phyloP scores from a whole-genome alignment of 495 filamentous ascomycete genomes.

The Penicillium taxi region DNA sequence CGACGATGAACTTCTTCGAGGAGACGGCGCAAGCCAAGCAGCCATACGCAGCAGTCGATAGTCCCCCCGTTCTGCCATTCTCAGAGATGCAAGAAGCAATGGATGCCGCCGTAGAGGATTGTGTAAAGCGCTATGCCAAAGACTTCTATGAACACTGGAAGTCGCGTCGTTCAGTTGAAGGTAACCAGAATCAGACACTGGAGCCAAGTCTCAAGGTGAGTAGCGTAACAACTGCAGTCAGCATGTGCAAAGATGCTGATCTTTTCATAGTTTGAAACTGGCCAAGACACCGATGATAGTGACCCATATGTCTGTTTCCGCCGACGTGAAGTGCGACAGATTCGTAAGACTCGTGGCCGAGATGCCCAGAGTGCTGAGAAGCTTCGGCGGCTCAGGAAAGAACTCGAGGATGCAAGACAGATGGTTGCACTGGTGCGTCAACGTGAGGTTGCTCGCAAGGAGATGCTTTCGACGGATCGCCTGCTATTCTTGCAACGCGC shows the following conservation, averaged over 20 bases:
- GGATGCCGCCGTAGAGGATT: constrained; percentile 59
- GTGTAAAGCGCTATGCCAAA: constrained; percentile 65
- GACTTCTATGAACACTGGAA: constrained; percentile 92
- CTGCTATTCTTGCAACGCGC: constrained; percentile 72
- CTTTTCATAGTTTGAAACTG: constrained; percentile 65
- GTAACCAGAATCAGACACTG: constrained; percentile 55
- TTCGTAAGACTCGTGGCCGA: constrained; percentile 85
- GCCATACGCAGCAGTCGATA: constrained; percentile 81
- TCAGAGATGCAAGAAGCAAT: constrained; percentile 73
- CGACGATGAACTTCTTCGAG: constrained; percentile 91
- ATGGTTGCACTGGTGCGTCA: constrained; percentile 67
- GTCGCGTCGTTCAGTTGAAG: constrained; percentile 51
- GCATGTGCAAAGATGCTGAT: constrained; percentile 15
- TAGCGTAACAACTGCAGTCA: background rate
- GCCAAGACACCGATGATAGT: constrained; percentile 85
- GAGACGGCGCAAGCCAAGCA: constrained; percentile 71
- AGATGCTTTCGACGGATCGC: constrained; percentile 64
- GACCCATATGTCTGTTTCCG: constrained; percentile 99
- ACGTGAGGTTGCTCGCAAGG: constrained; percentile 69
- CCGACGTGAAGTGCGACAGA: constrained; percentile 87
- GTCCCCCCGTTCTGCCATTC: constrained; percentile 67
- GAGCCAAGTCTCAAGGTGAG: constrained; percentile 66
- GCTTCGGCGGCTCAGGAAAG: constrained; percentile 80
- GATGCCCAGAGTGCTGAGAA: constrained; percentile 94
- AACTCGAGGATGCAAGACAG: constrained; percentile 82